Percentiles rank a stretch among this genome's conserved stretches.
phyloP scores from a whole-genome alignment of 495 filamentous ascomycete genomes.

The Staphylotrichum tortipilum region DNA sequence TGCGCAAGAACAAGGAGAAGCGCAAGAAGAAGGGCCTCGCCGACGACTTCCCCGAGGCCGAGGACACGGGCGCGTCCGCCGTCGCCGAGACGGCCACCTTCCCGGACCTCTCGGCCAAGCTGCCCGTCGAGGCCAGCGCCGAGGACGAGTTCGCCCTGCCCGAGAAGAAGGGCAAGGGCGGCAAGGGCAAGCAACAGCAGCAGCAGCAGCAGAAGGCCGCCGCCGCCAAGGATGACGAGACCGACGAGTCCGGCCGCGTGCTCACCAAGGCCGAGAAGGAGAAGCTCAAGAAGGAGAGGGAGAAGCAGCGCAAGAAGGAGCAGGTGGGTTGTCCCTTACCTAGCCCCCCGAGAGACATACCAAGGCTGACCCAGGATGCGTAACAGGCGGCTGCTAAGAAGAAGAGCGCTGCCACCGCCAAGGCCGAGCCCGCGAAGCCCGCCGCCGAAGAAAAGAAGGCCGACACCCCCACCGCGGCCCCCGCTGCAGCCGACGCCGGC shows the following conservation, averaged over 20 bases:
- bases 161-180: conserved; percentile 90
- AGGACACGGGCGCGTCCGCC: conserved; percentile 48
- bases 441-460: conserved; percentile 40
- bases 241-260: conserved; percentile 52
- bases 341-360: background rate
- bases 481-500: conserved; percentile 35
- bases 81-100: conserved; percentile 33
- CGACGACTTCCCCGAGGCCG: conserved; percentile 69
- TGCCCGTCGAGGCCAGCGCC: conserved; percentile 73
- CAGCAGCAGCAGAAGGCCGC: conserved; percentile 53
- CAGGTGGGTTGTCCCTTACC: conserved; percentile 41
- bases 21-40: conserved; percentile 83
- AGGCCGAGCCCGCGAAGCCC: conserved; percentile 42
- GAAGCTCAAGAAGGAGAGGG: conserved; percentile 86
- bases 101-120: conserved; percentile 53
- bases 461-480: conserved; percentile 20
- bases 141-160: conserved; percentile 83
- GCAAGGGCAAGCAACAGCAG: conserved; percentile 73
- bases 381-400: conserved; percentile 57
- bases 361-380: conserved; percentile 7
- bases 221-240: conserved; percentile 41
- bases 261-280: conserved; percentile 96
- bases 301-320: conserved; percentile 92
- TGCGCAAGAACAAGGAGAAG: conserved; percentile 85
- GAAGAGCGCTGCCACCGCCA: conserved; percentile 47